Base-by-base conservation (phyloP, 371 early-diverging fungal genomes). In the Mortierella sp. region DNA sequence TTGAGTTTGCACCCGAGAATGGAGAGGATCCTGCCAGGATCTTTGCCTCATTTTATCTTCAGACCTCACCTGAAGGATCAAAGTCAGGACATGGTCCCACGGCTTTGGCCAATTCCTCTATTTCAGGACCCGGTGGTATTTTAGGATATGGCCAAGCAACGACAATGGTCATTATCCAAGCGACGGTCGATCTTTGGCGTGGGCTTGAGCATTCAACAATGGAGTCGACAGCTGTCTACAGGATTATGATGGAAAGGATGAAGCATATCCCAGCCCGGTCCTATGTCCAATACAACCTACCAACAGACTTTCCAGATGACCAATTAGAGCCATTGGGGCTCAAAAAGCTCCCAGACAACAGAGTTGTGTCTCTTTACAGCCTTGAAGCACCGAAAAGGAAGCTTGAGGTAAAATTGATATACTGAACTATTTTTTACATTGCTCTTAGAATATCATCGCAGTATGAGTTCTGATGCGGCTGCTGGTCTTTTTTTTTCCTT, bases 181-280 rank as follows among this genome's bases (percentile, higher is more conserved):
- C 68, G 9, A 70, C 67, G 5, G 26, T 26, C 4, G 74, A 70
- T 9, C 67, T 79, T 7, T 79, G 74, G 73, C 46, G 56, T 23
- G 67, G 70, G 21, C 66, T 79, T 9, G 60, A 70, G 9, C 74
- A 62, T 12, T 65, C 74, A 2, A 60, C 73, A n/a, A 69, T 58
- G 21, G 80, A 79, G 19, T 53, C 73, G 25, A 69, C 80, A 0
- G 48, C 60, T 2, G 69, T 70, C 0, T 79, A 79, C 50, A 69
- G 74, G 7, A 58, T 60, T 23, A 72, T 79, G 74, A 70, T 73
- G 70, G 80, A 79, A 3, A 79, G 65, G 62, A 60, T 79, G 70
- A 79, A 69, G 64, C 62, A 67, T 28, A 70, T 73, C 21, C 80
- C 73, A 7, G 58, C 74, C 3, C 66, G 80, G 7, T 19, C 45